Evolutionary conservation across 495 filamentous ascomycete species (phyloP).

Genomic region (Cenococcum geophilum): DNA sequence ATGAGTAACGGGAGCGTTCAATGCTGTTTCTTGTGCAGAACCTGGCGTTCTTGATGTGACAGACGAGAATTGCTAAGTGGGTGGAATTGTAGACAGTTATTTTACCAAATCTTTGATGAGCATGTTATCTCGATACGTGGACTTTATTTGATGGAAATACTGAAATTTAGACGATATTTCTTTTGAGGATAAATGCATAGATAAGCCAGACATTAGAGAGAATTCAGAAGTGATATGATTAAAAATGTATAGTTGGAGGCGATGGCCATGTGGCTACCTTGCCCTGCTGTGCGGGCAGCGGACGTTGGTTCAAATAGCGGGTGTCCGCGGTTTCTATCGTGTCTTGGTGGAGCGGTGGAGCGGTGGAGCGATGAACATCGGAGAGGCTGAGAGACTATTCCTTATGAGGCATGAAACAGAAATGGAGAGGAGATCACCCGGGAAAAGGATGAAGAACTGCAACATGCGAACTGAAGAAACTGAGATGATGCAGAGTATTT

Average conservation of each 20-base stretch:
- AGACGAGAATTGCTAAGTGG: not conserved
- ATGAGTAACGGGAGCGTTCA: not conserved
- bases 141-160: not conserved
- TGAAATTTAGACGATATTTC: conserved; percentile 3
- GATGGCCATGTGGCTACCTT: not conserved
- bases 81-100: conserved; percentile 1
- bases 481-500: not conserved
- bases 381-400: too few relatives aligned
- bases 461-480: not conserved
- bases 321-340: too few relatives aligned
- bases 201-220: not conserved
- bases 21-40: not conserved
- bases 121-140: conserved; percentile 2
- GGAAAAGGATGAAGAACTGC: too few relatives aligned
- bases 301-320: too few relatives aligned
- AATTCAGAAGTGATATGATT: not conserved
- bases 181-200: too few relatives aligned
- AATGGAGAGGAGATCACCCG: too few relatives aligned
- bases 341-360: too few relatives aligned
- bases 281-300: too few relatives aligned
- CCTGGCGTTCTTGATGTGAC: conserved; percentile 9
- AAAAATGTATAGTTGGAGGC: not conserved
- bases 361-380: too few relatives aligned
- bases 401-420: too few relatives aligned
- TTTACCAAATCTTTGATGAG: not conserved